Evolutionary conservation across 768 basidiomycete genomes (phyloP).

Genomic region (Agrocybe chaxingu): DNA sequence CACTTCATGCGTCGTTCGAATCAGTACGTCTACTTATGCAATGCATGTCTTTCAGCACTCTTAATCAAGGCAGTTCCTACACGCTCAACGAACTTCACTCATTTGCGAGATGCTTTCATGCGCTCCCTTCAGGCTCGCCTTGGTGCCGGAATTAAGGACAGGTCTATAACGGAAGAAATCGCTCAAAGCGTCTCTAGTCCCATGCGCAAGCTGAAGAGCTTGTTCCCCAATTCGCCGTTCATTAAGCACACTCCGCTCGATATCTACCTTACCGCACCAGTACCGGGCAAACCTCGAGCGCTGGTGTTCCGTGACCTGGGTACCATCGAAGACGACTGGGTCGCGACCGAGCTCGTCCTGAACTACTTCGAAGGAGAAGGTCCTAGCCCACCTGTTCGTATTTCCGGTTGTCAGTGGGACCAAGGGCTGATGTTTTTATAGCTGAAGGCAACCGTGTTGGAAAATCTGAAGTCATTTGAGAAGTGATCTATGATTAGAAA

Average conservation of each 20-base stretch:
- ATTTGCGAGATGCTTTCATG: conserved; percentile 82
- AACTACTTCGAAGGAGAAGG: conserved; percentile 73
- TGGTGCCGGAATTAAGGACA: conserved; percentile 45
- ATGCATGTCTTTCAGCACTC: neutral
- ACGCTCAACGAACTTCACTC: conserved; percentile 70
- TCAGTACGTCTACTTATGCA: conserved; percentile 41
- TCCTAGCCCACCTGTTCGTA: conserved; percentile 67
- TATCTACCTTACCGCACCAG: conserved; percentile 61
- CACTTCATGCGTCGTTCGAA: conserved; percentile 69
- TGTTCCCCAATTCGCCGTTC: conserved; percentile 71
- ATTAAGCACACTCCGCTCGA: conserved; percentile 69
- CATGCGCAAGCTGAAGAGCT: conserved; percentile 67
- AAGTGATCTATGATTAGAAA: too few species aligned
- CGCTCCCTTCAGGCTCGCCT: conserved; percentile 67
- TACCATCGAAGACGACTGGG: conserved; percentile 67
- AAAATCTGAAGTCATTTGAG: too few species aligned
- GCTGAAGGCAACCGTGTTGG: too few species aligned
- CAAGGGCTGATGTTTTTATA: too few species aligned
- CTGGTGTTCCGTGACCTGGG: conserved; percentile 74
- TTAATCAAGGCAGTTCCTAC: conserved; percentile 59
- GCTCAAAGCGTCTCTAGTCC: conserved; percentile 58
- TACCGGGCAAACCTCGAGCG: conserved; percentile 44
- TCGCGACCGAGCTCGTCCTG: conserved; percentile 67
- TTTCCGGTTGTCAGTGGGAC: neutral
- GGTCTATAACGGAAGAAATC: conserved; percentile 54